Percentiles rank a stretch among this genome's conserved stretches.
These are phyloP conservation scores for Ganoderma lingzhi DNA, from an alignment of 1,284 basidiomycete species.

Conservation along the genomic window DNA sequence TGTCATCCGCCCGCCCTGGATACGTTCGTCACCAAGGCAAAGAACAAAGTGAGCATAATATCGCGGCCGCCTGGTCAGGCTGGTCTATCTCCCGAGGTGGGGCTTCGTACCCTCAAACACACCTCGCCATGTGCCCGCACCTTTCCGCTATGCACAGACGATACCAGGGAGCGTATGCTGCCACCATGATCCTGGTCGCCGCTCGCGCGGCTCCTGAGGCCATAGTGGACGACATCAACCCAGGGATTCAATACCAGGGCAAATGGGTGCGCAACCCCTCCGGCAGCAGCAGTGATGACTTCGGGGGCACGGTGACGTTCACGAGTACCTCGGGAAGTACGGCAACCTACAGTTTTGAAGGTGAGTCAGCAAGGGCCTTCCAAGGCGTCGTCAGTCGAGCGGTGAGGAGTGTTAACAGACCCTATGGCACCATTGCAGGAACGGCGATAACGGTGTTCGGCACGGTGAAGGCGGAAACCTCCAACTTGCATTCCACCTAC, in stretches of 20 bases:
- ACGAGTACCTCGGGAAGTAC: constrained; percentile 10
- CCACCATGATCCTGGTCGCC: background rate
- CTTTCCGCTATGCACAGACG: background rate
- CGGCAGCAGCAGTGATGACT: constrained; percentile 5
- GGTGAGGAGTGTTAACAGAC: background rate
- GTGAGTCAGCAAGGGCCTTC: background rate
- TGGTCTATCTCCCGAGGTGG: too few species aligned
- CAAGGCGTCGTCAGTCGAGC: background rate
- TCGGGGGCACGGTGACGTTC: constrained; percentile 15
- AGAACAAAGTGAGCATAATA: background rate
- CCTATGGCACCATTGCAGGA: background rate
- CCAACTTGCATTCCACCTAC: constrained; percentile 7
- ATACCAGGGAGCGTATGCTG: background rate
- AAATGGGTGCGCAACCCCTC: constrained; percentile 11
- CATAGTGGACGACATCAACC: background rate
- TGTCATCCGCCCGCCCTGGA: background rate
- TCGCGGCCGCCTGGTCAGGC: too few species aligned
- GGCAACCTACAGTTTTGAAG: constrained; percentile 11
- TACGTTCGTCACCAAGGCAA: background rate
- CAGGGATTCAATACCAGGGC: background rate
- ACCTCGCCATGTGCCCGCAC: background rate
- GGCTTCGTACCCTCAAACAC: too few species aligned
- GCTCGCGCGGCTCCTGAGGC: background rate
- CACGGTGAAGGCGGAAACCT: constrained; percentile 8
- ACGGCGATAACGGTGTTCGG: constrained; percentile 9